Conservation (phyloP, 768 basidiomycete genomes). For the Daedalea quercina region DNA sequence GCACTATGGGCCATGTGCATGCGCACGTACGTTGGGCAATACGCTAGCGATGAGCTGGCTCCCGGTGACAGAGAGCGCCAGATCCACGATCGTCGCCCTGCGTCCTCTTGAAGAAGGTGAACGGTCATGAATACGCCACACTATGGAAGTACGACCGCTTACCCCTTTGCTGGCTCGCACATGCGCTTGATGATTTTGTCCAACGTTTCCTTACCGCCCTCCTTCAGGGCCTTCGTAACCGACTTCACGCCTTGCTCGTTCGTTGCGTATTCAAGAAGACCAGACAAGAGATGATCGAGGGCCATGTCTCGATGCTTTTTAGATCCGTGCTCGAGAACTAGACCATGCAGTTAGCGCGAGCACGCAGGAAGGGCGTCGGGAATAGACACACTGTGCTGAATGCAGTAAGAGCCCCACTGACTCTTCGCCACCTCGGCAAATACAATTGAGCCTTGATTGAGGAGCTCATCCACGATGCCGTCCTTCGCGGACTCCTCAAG, state of each 20-base stretch:
- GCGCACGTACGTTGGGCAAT: slow-evolving; percentile 54
- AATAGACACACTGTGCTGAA: slow-evolving; percentile 66
- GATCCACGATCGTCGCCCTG: slow-evolving; percentile 80
- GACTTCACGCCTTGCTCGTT: slow-evolving; percentile 87
- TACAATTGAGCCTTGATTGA: slow-evolving; percentile 59
- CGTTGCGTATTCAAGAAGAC: slow-evolving; percentile 73
- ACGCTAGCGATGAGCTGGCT: slow-evolving; percentile 83
- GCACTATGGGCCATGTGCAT: neutral
- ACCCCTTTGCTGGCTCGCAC: slow-evolving; percentile 86
- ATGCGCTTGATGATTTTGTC: slow-evolving; percentile 71
- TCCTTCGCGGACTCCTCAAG: slow-evolving; percentile 79
- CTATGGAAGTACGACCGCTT: slow-evolving; percentile 8
- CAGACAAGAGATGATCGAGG: slow-evolving; percentile 68
- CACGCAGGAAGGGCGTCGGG: neutral
- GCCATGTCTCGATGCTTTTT: slow-evolving; percentile 68
- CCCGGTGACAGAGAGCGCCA: slow-evolving; percentile 77
- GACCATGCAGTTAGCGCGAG: neutral
- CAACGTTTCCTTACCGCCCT: slow-evolving; percentile 71
- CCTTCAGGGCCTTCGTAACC: slow-evolving; percentile 80
- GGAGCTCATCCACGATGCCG: slow-evolving; percentile 77
- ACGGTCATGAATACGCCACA: slow-evolving; percentile 3
- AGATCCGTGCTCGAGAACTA: slow-evolving; percentile 83
- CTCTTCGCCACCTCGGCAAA: slow-evolving; percentile 79
- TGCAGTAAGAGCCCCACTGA: slow-evolving; percentile 86
- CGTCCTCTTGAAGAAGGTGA: slow-evolving; percentile 48